phyloP scores from a whole-genome alignment of 768 basidiomycete species.

The Pleurotus platypus region DNA sequence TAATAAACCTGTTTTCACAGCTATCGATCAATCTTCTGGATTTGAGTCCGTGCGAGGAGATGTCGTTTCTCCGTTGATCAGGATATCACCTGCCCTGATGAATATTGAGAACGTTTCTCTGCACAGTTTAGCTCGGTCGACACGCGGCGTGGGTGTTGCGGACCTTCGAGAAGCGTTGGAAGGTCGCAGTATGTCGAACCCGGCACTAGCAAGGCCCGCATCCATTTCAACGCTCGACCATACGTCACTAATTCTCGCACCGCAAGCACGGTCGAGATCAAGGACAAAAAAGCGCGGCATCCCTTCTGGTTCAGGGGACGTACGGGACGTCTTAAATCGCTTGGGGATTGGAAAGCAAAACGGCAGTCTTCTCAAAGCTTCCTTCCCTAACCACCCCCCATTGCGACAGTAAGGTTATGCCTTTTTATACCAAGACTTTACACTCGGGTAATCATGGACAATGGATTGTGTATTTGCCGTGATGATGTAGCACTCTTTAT shows the following conservation, averaged over 20 bases:
- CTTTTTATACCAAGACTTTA: too few species aligned
- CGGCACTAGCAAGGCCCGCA: conserved; percentile 61
- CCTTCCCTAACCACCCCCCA: conserved; percentile 58
- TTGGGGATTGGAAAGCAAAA: conserved; percentile 80
- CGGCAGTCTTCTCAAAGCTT: conserved; percentile 59
- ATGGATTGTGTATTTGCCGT: too few species aligned
- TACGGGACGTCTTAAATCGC: conserved; percentile 76
- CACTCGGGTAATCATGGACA: too few species aligned
- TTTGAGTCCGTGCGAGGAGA: conserved; percentile 63
- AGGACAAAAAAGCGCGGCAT: conserved; percentile 44
- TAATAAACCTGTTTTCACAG: conserved; percentile 25
- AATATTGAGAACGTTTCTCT: conserved; percentile 88
- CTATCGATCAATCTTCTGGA: conserved; percentile 48
- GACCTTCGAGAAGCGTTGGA: conserved; percentile 88
- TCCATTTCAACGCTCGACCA: conserved; percentile 80
- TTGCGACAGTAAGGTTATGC: conserved; percentile 25
- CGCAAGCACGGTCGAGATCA: conserved; percentile 53
- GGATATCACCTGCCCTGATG: conserved; percentile 84
- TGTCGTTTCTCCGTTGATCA: conserved; percentile 69
- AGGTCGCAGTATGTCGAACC: conserved; percentile 81
- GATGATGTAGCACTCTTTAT: too few species aligned
- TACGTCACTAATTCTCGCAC: conserved; percentile 45
- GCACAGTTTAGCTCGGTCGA: conserved; percentile 77
- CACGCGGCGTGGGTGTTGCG: conserved; percentile 79
- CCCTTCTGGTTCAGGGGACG: conserved; percentile 60